phyloP scores from a whole-genome alignment of 768 basidiomycete species.

The Tylopilus sp. region DNA sequence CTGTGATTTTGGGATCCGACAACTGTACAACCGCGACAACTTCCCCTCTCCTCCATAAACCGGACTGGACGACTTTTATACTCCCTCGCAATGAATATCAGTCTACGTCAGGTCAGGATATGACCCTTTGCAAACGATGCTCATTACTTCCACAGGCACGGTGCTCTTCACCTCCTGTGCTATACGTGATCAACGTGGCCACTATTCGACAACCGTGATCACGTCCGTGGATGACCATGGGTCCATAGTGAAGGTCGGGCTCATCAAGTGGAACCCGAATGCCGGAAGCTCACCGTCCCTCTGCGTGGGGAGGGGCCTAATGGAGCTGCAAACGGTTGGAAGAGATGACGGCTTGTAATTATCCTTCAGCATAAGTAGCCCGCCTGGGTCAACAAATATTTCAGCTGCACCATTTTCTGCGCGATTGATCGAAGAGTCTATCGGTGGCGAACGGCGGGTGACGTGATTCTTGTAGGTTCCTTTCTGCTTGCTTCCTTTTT shows the following conservation, averaged over 20 bases:
- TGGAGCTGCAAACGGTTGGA: slow-evolving; percentile 1
- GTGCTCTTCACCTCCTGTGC: slow-evolving; percentile 13
- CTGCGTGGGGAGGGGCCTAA: neutral
- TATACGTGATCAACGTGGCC: neutral
- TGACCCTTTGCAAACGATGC: slow-evolving; percentile 9
- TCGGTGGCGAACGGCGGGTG: slow-evolving; percentile 3
- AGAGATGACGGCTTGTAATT: slow-evolving; percentile 2
- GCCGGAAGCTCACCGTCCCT: neutral
- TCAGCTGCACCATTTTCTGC: slow-evolving; percentile 5
- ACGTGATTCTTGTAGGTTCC: slow-evolving; percentile 1
- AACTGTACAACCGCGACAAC: neutral
- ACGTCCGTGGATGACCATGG: slow-evolving; percentile 12
- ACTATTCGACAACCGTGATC: slow-evolving; percentile 3
- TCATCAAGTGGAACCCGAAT: slow-evolving; percentile 16
- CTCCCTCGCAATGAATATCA: slow-evolving; percentile 15
- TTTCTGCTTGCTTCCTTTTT: neutral
- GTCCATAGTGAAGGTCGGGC: slow-evolving; percentile 5
- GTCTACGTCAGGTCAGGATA: slow-evolving; percentile 13
- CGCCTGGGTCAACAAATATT: neutral
- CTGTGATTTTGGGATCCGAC: neutral
- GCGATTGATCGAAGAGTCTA: slow-evolving; percentile 12
- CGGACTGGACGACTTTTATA: neutral
- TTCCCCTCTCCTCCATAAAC: neutral
- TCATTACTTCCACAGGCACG: slow-evolving; percentile 15
- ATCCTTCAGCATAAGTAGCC: neutral